Base-by-base conservation (phyloP, 2,329 filamentous ascomycete species). In the Sporothrix luriei region DNA sequence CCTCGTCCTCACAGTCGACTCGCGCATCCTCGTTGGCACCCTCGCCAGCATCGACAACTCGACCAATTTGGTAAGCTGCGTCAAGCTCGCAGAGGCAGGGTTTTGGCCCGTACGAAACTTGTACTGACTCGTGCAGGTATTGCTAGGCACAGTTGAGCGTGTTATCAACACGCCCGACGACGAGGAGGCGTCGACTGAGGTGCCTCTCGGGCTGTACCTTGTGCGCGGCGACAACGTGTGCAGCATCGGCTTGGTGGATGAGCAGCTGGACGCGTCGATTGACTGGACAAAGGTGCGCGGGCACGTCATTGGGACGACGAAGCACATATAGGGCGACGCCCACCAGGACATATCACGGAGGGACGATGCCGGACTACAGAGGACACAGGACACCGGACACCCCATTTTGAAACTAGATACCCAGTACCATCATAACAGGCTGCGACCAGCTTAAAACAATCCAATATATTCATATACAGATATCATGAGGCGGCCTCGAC, bases 191-290 rank as follows among this genome's bases (percentile, higher is more conserved):
- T 96, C 91, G 55, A 87, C 89, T 70, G 88, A 95, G 77, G 89
- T 95, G 21, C 88, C 91, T 4, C 88, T 97, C 72, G 95, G 95
- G 1, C 82, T 98, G 6, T 98, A 97, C 78, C 85, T 99, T 70
- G 91, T 99, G 70, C 87, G 95, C 71, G 95, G 95, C 67, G 95
- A 99, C 78, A 97, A 96, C 77, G 94, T 99, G 62, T 94, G 93
- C 72, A 85, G 96, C 19, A 91, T 95, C 70, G 95, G 95, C 2
- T 83, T 96, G 70, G 90, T 99, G 43, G 93, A 99, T 78, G 94
- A 97, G 80, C 86, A 91, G 75, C 83, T 98, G 71, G 95, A 99
- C 80, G 86, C 85, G 51, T 93, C 90, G 75, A 98, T 99, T 77
- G 90, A 97, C 81, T 99, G 95, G 95, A 85, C 86, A 24, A 90